Percentiles rank a stretch among this genome's conserved stretches.
Conservation (phyloP, 1,139 yeast genomes). For the Candida buenavistaensis region DNA sequence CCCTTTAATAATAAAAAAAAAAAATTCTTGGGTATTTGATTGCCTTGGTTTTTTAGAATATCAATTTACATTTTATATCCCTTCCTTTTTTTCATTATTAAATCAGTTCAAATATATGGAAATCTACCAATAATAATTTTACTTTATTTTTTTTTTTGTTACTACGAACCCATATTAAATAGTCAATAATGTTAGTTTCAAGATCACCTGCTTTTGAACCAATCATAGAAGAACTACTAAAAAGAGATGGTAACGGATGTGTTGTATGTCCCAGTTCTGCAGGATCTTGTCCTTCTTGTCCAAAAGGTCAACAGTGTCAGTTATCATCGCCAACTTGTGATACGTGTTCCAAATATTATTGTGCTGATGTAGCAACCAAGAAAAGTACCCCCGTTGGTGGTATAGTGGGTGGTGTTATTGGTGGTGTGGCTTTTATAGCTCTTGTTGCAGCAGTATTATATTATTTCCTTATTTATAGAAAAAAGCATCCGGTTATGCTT, state of each 20-base stretch:
- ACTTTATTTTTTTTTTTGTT: no score
- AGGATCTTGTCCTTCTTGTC: slow-evolving; percentile 54
- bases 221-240: slow-evolving; percentile 9
- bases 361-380: slow-evolving; percentile 28
- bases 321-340: slow-evolving; percentile 55
- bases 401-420: slow-evolving; percentile 65
- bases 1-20: no score
- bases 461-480: slow-evolving; percentile 33
- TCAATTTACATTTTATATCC: no score
- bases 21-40: no score
- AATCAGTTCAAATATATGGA: no score
- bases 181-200: slow-evolving; percentile 2
- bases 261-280: slow-evolving; percentile 46
- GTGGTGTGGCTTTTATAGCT: slow-evolving; percentile 44
- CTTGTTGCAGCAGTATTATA: slow-evolving; percentile 33
- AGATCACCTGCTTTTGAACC: slow-evolving; percentile 6
- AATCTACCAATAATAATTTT: no score
- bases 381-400: slow-evolving; percentile 45
- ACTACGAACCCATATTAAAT: no score
- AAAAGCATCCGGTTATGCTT: slow-evolving; percentile 23
- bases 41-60: no score
- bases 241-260: slow-evolving; percentile 37
- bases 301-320: slow-evolving; percentile 50
- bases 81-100: no score
- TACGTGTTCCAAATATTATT: slow-evolving; percentile 57